Evolutionary conservation across 2,329 filamentous ascomycete species (phyloP).

Genomic region (Amauroascus niger): DNA sequence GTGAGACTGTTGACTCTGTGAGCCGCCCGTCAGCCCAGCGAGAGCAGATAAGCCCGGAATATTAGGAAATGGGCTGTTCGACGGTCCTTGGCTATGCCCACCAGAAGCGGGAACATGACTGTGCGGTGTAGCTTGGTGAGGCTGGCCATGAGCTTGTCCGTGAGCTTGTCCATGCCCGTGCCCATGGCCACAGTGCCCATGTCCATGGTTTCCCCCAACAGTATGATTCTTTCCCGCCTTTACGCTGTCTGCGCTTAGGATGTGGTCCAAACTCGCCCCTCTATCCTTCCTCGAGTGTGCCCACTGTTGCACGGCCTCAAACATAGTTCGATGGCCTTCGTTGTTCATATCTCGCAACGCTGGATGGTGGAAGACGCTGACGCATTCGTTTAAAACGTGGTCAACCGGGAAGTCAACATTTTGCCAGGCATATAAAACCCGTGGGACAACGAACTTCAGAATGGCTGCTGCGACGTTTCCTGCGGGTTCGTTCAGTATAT

Average conservation of each 20-base stretch:
- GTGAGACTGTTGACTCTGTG: conserved; percentile 17
- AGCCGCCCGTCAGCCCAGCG: conserved; percentile 11
- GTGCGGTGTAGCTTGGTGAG: neutral
- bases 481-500: conserved; percentile 66
- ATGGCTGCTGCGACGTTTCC: conserved; percentile 64
- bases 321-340: conserved; percentile 84
- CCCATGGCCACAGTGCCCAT: conserved; percentile 17
- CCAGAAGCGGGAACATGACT: neutral
- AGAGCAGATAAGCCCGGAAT: conserved; percentile 16
- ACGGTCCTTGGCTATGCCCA: conserved; percentile 21
- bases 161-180: conserved; percentile 13
- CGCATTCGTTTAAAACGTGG: conserved; percentile 71
- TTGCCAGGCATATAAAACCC: conserved; percentile 87
- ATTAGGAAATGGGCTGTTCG: conserved; percentile 24
- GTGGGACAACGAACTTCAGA: conserved; percentile 76
- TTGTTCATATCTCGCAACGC: conserved; percentile 63
- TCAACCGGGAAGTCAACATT: conserved; percentile 72
- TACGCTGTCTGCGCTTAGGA: conserved; percentile 78
- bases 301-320: conserved; percentile 73
- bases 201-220: conserved; percentile 19
- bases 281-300: conserved; percentile 58
- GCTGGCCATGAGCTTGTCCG: conserved; percentile 1
- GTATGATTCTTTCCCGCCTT: conserved; percentile 70
- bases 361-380: conserved; percentile 83
- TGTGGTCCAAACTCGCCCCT: conserved; percentile 55